A percentile compares a stretch with the other conserved stretches of the same genome.
Evolutionary conservation across 495 filamentous ascomycete genomes (phyloP).

Genomic region (Podospora australis): DNA sequence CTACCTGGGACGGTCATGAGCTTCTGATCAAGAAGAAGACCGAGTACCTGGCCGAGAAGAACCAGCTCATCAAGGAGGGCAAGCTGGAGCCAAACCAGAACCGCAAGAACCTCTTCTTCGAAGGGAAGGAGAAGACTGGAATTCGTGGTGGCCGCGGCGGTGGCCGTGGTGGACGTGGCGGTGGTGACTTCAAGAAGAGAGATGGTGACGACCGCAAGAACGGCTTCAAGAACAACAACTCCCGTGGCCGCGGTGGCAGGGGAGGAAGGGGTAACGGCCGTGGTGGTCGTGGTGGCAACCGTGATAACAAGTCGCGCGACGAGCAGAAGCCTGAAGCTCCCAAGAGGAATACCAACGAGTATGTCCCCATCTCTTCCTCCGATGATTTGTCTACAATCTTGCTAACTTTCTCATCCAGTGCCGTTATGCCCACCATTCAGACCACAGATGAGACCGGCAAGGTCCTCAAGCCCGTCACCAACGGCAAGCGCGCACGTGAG

Average conservation of each 20-base stretch:
- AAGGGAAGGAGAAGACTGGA: slow-evolving; percentile 32
- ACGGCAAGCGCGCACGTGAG: slow-evolving; percentile 41
- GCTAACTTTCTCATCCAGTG: slow-evolving; percentile 24
- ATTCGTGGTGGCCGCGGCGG: slow-evolving; percentile 29
- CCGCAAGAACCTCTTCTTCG: slow-evolving; percentile 23
- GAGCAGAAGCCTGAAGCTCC: slow-evolving; percentile 18
- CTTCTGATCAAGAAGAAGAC: slow-evolving; percentile 77
- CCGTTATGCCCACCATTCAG: slow-evolving; percentile 19
- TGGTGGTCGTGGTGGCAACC: slow-evolving; percentile 30
- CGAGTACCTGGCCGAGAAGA: slow-evolving; percentile 77
- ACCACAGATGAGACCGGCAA: slow-evolving; percentile 24
- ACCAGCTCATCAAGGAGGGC: slow-evolving; percentile 66
- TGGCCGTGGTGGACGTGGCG: slow-evolving; percentile 24
- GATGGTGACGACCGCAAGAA: slow-evolving; percentile 52
- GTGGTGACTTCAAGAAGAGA: slow-evolving; percentile 56
- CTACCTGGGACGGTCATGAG: slow-evolving; percentile 67
- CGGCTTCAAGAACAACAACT: slow-evolving; percentile 51
- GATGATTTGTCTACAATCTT: neutral
- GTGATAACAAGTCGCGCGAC: slow-evolving; percentile 25
- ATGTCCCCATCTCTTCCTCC: slow-evolving; percentile 4
- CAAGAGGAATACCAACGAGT: slow-evolving; percentile 20
- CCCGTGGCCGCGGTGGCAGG: slow-evolving; percentile 36
- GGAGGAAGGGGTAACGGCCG: slow-evolving; percentile 37
- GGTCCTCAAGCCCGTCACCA: slow-evolving; percentile 29
- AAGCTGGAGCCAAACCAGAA: slow-evolving; percentile 49